Conservation (phyloP, 208 protist species). For the Phytomonas sp. region DNA sequence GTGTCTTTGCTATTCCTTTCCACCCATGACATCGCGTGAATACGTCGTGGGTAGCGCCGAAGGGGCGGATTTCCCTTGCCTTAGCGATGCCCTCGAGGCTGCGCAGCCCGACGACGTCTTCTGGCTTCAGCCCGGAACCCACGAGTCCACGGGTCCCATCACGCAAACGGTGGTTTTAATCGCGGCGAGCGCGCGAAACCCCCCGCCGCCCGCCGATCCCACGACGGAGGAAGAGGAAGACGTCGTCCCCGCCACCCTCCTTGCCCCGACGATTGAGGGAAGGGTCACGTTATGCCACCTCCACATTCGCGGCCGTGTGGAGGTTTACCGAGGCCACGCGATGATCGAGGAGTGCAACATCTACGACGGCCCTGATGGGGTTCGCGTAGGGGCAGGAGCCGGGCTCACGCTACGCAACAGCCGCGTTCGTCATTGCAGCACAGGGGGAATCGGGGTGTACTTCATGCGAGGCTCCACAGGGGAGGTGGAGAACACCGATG, state of each 20-base stretch:
- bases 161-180: constrained; percentile 22
- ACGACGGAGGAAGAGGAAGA: constrained; percentile 20
- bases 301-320: constrained; percentile 50
- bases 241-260: constrained; percentile 41
- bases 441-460: constrained; percentile 75
- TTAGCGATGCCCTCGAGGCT: constrained; percentile 47
- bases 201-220: neutral
- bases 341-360: constrained; percentile 73
- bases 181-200: constrained; percentile 15
- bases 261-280: constrained; percentile 39
- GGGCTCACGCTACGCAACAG: constrained; percentile 41
- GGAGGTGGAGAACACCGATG: constrained; percentile 66
- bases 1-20: neutral
- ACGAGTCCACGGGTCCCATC: constrained; percentile 65
- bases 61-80: constrained; percentile 40
- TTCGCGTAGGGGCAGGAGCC: constrained; percentile 45
- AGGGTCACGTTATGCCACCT: constrained; percentile 41
- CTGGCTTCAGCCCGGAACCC: constrained; percentile 49
- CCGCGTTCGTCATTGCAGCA: constrained; percentile 61
- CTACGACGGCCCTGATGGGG: constrained; percentile 61
- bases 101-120: constrained; percentile 50
- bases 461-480: constrained; percentile 52
- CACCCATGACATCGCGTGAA: neutral
- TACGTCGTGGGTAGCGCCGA: constrained; percentile 24
- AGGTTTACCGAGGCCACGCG: constrained; percentile 66